Base-by-base conservation (phyloP, 1,139 yeast genomes). In the Saccharomyces hybrid region DNA sequence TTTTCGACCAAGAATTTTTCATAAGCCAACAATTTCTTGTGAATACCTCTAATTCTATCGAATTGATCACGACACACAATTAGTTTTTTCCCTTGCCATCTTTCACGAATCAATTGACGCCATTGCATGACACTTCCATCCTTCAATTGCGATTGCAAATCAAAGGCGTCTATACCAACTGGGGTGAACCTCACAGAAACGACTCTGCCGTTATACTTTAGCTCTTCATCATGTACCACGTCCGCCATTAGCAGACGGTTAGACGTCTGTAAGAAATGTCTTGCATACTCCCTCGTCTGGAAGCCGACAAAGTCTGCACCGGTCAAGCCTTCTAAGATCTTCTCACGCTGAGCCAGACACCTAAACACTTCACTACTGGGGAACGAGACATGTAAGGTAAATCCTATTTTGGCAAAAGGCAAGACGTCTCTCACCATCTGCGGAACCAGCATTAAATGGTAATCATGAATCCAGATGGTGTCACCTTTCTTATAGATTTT, bases 281-380 rank as follows among this genome's bases (percentile, higher is more conserved):
- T 82, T 26, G 91, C 95, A 63, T 91, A 93, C 69, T 93, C 99
- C 34, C 84, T 84, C 9, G 95, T 90, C 70, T 93, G 99, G 75
- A 93, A 91, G 1, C 93, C 84, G 49, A 95, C 80, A 56, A 87
- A 81, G 64, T 90, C 88, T 2, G 98, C 91, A 3, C 96, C 98
- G 49, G 95, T 74, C 75, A 93, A 79, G 13, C 99, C 99, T 59
- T 81, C 79, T 26, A 95, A 75, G 23, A 95, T 77, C 29, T 80
- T 81, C 54, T 81, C 83, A 64, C 99, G 78, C 66, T 89, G 95
- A 1, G 98, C 97, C 60, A 93, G 78, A 66, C 98, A 91, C 60
- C 98, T 78, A 73, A 93, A 95, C 3, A 93, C 96, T 70, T 93
- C 99, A 50, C 95, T 84, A 2, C 97, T 88, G 6, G 99, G 99